These are phyloP conservation scores for Datisca glomerata DNA, from an alignment of 306 rosid species.

Conservation along the genomic window DNA sequence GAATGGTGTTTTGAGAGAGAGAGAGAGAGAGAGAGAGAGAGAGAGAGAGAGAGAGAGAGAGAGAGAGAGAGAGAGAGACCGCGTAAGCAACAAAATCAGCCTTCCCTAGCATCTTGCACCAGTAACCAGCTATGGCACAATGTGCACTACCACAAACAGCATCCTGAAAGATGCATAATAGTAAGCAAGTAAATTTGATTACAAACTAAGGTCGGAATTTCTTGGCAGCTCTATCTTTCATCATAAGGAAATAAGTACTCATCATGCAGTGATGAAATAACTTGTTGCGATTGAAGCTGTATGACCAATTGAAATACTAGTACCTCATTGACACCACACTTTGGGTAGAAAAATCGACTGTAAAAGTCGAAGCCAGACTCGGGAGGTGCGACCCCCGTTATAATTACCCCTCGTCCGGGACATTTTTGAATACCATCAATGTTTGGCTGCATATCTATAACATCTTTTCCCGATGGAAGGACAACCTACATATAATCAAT, in stretches of 20 bases:
- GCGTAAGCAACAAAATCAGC: conserved; percentile 46
- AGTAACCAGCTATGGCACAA: conserved; percentile 52
- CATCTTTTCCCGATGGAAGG: conserved; percentile 33
- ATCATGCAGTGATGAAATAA: no score
- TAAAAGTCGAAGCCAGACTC: conserved; percentile 57
- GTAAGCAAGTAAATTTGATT: no score
- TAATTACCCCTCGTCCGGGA: conserved; percentile 52
- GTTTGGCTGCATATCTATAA: conserved; percentile 40
- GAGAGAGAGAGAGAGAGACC: conserved; percentile 23
- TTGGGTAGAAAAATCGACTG: conserved; percentile 54
- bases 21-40: no score
- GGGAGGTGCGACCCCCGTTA: conserved; percentile 43
- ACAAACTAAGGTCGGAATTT: no score
- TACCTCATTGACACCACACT: conserved; percentile 60
- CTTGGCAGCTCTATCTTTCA: no score
- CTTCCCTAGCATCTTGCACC: conserved; percentile 65
- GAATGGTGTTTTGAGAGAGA: no score
- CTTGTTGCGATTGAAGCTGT: no score
- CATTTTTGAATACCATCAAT: conserved; percentile 32
- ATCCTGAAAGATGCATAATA: conserved; percentile 53
- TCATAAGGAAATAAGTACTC: no score
- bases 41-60: not conserved
- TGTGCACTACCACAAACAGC: conserved; percentile 60
- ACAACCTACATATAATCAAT: conserved; percentile 30
- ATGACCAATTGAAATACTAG: no score